Evolutionary conservation across 1,284 basidiomycete genomes (phyloP), one percentile per base, ranked within the genome.

Genomic region (Cutaneotrichosporon sp.): DNA sequence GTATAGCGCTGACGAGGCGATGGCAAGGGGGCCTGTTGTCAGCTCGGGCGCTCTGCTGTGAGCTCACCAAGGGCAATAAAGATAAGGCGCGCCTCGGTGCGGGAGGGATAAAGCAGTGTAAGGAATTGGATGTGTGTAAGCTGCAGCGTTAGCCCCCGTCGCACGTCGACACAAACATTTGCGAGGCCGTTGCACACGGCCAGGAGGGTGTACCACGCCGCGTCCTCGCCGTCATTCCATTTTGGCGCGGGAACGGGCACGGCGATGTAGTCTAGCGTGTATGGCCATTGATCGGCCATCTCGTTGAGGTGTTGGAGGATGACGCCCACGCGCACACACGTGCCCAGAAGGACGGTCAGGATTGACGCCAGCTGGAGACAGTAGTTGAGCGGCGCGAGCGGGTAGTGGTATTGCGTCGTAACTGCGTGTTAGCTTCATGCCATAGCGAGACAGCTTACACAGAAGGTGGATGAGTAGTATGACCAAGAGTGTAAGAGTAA

Each of bases 101-200:
- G 78, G 4, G 96, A 97, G 1, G 94, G 94, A 70, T 90, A 99
- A 17, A 99, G 81, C 5, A 98, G 81, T 3, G 94, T 96, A 52
- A 99, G 80, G 75, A 97, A 97, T 72, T 98, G 96, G 51, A 99
- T 97, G 75, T 98, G 93, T 0, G 94, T 96, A 55, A 91, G 86
- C 89, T 96, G 69, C 5, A 5, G 26, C 12, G n/a, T 49, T 4
- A 33, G 51, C 44, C 52, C 38, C 21, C 14, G 10, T 30, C 4
- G 22, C 3, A 18, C 21, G 2, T 5, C 1, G 8, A 2, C 14
- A 37, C 81, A 53, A 55, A 88, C 90, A 79, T 94, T 91, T 26
- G 90, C 87, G 40, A 96, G 76, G 8, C 83, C 86, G 9, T 86
- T 88, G 9, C 88, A 88, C 10, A 89, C 80, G 1, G 89, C 88